Evolutionary conservation across 176 grass and related monocot genomes (phyloP).

Genomic region (Triticum aestivum): DNA sequence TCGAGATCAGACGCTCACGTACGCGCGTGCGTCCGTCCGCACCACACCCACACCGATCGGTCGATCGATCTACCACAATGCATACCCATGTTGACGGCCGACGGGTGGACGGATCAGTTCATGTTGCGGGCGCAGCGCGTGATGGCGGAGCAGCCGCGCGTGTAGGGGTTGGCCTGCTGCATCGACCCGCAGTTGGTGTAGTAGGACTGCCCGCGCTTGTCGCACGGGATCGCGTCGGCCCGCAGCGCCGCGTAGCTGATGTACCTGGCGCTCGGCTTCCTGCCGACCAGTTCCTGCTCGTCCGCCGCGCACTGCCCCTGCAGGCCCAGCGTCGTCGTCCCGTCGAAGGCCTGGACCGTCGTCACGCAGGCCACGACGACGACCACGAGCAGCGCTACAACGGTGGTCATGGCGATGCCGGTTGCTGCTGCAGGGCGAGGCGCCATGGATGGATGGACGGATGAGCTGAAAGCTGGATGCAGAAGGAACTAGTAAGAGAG

Average conservation of each 20-base stretch:
- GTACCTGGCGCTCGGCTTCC: not conserved
- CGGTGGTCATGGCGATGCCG: not conserved
- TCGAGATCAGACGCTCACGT: no score
- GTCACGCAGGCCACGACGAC: not conserved
- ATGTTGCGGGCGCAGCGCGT: conserved; percentile 9
- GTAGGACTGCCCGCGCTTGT: conserved; percentile 3
- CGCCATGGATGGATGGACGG: not conserved
- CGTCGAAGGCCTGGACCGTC: not conserved
- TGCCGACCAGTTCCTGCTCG: not conserved
- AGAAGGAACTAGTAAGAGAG: not conserved
- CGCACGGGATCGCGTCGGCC: not conserved
- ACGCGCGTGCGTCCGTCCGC: no score
- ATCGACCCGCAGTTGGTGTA: not conserved
- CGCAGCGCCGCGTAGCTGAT: not conserved
- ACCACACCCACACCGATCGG: no score
- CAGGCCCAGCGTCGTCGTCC: not conserved
- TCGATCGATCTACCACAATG: no score
- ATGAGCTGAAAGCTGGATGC: not conserved
- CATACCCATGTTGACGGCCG: not conserved
- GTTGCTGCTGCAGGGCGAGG: not conserved
- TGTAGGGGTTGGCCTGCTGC: conserved; percentile 11
- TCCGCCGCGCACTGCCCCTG: not conserved
- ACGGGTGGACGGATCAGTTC: not conserved
- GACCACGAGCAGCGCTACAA: not conserved
- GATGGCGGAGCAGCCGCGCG: conserved; percentile 10